A percentile compares a stretch with the other conserved stretches of the same genome.
These are phyloP conservation scores for Didymella glomerata DNA, from an alignment of 2,329 filamentous ascomycete genomes.

Conservation along the genomic window DNA sequence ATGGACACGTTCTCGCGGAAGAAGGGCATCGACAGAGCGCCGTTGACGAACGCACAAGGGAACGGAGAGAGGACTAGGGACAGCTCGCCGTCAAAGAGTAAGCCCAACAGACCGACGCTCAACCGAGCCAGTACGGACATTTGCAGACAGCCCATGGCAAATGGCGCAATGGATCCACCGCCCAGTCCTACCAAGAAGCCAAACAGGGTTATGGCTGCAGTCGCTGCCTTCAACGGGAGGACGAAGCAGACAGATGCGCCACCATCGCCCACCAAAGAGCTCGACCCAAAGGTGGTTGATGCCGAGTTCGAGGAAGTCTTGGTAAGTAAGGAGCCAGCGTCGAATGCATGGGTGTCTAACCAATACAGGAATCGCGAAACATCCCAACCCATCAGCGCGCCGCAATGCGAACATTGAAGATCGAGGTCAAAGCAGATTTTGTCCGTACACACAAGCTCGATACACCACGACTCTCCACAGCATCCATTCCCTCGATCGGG, in stretches of 20 bases:
- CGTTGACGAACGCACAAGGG: slow-evolving; percentile 46
- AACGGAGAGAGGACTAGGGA: slow-evolving; percentile 42
- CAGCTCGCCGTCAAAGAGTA: slow-evolving; percentile 32
- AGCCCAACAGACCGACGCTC: slow-evolving; percentile 31
- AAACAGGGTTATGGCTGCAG: slow-evolving; percentile 68
- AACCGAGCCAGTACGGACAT: slow-evolving; percentile 43
- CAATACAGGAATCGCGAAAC: slow-evolving; percentile 78
- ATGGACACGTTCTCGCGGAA: slow-evolving; percentile 52
- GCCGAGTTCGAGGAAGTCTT: slow-evolving; percentile 69
- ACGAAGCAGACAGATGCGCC: slow-evolving; percentile 50
- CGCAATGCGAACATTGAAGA: slow-evolving; percentile 89
- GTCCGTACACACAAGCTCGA: slow-evolving; percentile 84
- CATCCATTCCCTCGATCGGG: slow-evolving; percentile 48
- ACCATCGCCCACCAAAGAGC: slow-evolving; percentile 45
- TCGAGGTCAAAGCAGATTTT: slow-evolving; percentile 94
- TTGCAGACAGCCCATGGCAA: slow-evolving; percentile 23
- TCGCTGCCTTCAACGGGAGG: slow-evolving; percentile 69
- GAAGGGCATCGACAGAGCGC: slow-evolving; percentile 46
- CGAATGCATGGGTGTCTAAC: slow-evolving; percentile 23
- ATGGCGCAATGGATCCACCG: slow-evolving; percentile 28
- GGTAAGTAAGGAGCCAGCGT: slow-evolving; percentile 60
- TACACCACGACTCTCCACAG: slow-evolving; percentile 59
- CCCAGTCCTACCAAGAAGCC: slow-evolving; percentile 51
- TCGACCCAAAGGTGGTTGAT: slow-evolving; percentile 66
- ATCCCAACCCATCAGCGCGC: slow-evolving; percentile 93